Percentiles rank a stretch among this genome's conserved stretches.
Evolutionary conservation across 2,329 filamentous ascomycete genomes (phyloP).

Genomic region (Ceratocystis papillata): DNA sequence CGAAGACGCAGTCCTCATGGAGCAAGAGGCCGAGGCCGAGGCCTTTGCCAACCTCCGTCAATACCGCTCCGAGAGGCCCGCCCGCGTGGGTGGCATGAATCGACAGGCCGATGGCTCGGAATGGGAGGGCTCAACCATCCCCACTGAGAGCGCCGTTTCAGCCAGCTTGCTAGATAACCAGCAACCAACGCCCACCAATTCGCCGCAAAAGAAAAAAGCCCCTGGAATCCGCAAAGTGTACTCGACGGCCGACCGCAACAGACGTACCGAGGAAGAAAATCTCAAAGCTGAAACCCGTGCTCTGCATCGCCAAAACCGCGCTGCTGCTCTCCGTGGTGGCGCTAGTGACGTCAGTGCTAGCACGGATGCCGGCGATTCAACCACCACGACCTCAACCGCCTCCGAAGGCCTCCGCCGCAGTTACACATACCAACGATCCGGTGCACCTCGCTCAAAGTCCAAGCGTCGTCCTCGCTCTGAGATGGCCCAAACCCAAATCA

Average conservation of each 20-base stretch:
- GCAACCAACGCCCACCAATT: conserved; percentile 47
- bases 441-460: conserved; percentile 26
- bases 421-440: conserved; percentile 43
- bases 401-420: conserved; percentile 34
- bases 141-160: conserved; percentile 52
- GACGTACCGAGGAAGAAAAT: conserved; percentile 42
- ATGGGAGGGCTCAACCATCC: conserved; percentile 64
- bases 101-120: conserved; percentile 64
- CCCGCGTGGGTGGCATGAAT: conserved; percentile 82
- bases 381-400: conserved; percentile 16
- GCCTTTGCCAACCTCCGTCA: conserved; percentile 60
- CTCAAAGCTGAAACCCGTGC: conserved; percentile 46
- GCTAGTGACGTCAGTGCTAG: conserved; percentile 20
- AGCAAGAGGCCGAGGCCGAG: conserved; percentile 52
- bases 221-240: conserved; percentile 52
- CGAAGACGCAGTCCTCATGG: conserved; percentile 50
- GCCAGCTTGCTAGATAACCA: conserved; percentile 51
- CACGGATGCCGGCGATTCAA: conserved; percentile 1
- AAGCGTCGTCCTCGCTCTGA: conserved; percentile 29
- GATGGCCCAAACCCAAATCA: conserved; percentile 21
- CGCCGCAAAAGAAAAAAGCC: conserved; percentile 37
- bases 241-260: conserved; percentile 47
- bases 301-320: conserved; percentile 44
- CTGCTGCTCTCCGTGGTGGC: conserved; percentile 22
- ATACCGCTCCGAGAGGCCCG: conserved; percentile 78